A percentile compares a stretch with the other conserved stretches of the same genome.
Conservation (phyloP, 83 land plant species). For the Picea mariana region DNA sequence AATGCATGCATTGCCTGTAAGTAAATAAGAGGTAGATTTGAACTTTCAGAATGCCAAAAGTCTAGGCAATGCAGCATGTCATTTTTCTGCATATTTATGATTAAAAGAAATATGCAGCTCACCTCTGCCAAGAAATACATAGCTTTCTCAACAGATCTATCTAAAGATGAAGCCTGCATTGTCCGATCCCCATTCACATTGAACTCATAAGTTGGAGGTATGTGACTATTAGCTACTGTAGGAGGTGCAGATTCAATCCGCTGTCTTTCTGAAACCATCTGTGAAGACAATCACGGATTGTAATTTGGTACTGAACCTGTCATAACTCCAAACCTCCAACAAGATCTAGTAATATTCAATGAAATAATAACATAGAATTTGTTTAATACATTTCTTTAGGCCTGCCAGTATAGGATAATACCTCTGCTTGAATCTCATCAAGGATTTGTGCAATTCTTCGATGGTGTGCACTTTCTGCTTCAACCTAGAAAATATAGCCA, state of each 20-base stretch:
- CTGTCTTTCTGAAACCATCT: constrained; percentile 76
- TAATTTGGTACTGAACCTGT: neutral
- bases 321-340: neutral
- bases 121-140: constrained; percentile 72
- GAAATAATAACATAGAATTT: neutral
- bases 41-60: constrained; percentile 11
- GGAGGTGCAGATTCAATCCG: constrained; percentile 66
- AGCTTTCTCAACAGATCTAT: constrained; percentile 32
- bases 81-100: neutral
- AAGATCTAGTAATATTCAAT: neutral
- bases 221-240: constrained; percentile 4
- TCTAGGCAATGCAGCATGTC: neutral
- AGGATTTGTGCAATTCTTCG: constrained; percentile 62
- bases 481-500: constrained; percentile 47
- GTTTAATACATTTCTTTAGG: neutral
- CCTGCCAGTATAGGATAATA: constrained; percentile 13
- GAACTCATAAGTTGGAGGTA: constrained; percentile 19
- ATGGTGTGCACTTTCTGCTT: constrained; percentile 68
- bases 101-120: constrained; percentile 4
- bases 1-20: constrained; percentile 73
- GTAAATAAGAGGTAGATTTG: neutral
- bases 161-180: constrained; percentile 13
- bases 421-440: constrained; percentile 75
- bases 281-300: neutral
- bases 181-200: constrained; percentile 20